Base-by-base conservation (phyloP, 257 asterid species). In the Coffea eugenioides region DNA sequence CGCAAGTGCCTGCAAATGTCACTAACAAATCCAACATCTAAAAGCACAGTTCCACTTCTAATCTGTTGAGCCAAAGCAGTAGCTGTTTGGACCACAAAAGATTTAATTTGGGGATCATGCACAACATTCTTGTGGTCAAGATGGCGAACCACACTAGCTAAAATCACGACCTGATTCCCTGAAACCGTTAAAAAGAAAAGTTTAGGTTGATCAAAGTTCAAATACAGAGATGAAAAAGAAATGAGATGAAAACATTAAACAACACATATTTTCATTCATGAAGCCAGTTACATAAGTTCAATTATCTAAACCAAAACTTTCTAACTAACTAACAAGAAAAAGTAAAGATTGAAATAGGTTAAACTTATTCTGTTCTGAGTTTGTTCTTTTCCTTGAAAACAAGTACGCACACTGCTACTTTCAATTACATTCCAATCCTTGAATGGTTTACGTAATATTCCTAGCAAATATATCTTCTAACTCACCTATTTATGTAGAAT, bases 1-100 rank as follows among this genome's bases (percentile, higher is more conserved):
- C 99, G 93, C 87, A 96, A 83, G 87, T 96, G 97, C 76, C 96
- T 88, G 82, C 94, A 96, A 85, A 96, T 95, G 87, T 96, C 97
- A 79, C 93, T 87, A 36, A 96, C 95, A 77, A 90, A 90, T n/a
- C 98, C 98, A 84, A 89, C 82, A 79, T 94, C 99, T 43, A 92
- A 89, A 59, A 94, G 86, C 73, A 88, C 89, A 66, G 89, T 80
- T 83, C 89, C 91, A 51, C 82, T 80, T 85, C 99, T 88, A 80
- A 94, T 85, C 85, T 92, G 97, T 27, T 88, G 90, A 73, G 97
- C 94, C 95, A 96, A 89, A 87, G 81, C 88, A 87, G 91, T 90
- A 39, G 95, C 97, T 56, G 96, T 92, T 82, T 85, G 91, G 77
- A 92, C 85, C 75, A 91, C 92, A 80, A 82, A 87, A 73, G 97